Conservation (phyloP, 345 rosid genomes). For the Conringia planisiliqua region DNA sequence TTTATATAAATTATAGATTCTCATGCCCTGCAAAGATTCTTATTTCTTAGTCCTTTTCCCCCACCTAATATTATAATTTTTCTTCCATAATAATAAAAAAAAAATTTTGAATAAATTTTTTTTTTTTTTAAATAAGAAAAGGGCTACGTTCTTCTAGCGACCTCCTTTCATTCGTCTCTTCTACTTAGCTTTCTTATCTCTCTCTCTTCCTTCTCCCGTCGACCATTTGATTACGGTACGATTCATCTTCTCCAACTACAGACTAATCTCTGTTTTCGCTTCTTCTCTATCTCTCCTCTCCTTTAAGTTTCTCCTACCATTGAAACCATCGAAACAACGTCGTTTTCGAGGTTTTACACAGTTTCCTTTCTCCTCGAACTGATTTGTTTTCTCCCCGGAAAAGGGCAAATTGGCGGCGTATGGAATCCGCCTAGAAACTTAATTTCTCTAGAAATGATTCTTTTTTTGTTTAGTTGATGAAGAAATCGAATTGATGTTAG, state of each 20-base stretch:
- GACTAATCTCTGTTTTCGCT: neutral
- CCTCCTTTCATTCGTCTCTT: slow-evolving; percentile 22
- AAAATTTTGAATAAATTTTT: neutral
- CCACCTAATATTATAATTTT: neutral
- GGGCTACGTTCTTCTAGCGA: slow-evolving; percentile 17
- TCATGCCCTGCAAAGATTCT: neutral
- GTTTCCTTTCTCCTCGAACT: neutral
- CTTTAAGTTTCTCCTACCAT: neutral
- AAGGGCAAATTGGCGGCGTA: neutral
- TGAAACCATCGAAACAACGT: neutral
- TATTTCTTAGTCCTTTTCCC: neutral
- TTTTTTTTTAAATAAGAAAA: neutral
- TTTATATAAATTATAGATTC: neutral
- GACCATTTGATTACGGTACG: slow-evolving; percentile 20
- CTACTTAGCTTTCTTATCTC: slow-evolving; percentile 9
- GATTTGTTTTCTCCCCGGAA: neutral
- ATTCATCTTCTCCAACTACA: neutral
- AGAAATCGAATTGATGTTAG: neutral
- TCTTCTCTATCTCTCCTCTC: neutral
- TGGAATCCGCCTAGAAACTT: neutral
- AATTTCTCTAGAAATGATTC: neutral
- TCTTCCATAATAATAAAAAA: neutral
- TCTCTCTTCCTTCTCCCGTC: slow-evolving; percentile 9
- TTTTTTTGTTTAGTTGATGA: neutral
- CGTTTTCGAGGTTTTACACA: neutral